Evolutionary conservation across 169 alveolate genomes (phyloP), one percentile per base, ranked within the genome.

Genomic region (Cryptosporidium parvum): DNA sequence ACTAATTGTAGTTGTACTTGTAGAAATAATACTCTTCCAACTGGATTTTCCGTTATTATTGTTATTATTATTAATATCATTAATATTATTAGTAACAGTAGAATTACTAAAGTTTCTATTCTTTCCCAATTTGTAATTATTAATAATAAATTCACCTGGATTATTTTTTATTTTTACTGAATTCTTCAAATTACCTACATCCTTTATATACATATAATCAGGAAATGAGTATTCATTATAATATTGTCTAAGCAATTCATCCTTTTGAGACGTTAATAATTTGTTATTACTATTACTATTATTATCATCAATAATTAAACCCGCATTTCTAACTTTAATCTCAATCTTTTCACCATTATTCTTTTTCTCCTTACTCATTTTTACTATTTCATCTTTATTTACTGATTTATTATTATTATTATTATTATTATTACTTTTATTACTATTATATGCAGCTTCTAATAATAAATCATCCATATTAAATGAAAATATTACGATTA

Each of bases 171-270:
- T 62, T 39, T 62, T 62, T 6, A 65, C 31, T n/a, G 72, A 65
- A 23, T 37, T 65, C 21, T 59, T 59, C 21, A 59, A 59, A 21
- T 59, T 59, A 12, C 69, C 14, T 1, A 65, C 26, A 31, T 65
- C 72, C 52, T 65, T 65, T 9, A 65, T 33, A 33, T 65, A 65
- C 33, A 65, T 3, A 65, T 65, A 65, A 65, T 65, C 72, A 31
- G 72, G 72, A 65, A 65, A 65, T 65, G 72, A 65, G 5, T 65
- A 65, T n/a, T 65, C 72, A 65, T 37, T 65, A 33, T 65, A 65
- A 26, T 56, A 56, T 65, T 65, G 72, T 33, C 23, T 65, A 16
- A 33, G 52, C 8, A 65, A 33, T n/a, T 65, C 72, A 65, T 65
- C 51, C 52, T 65, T 65, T 33, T 26, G 53, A 7, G 72, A 37